These are phyloP conservation scores for Penicillium thymicola DNA, from an alignment of 2,329 filamentous ascomycete genomes.

Conservation along the genomic window DNA sequence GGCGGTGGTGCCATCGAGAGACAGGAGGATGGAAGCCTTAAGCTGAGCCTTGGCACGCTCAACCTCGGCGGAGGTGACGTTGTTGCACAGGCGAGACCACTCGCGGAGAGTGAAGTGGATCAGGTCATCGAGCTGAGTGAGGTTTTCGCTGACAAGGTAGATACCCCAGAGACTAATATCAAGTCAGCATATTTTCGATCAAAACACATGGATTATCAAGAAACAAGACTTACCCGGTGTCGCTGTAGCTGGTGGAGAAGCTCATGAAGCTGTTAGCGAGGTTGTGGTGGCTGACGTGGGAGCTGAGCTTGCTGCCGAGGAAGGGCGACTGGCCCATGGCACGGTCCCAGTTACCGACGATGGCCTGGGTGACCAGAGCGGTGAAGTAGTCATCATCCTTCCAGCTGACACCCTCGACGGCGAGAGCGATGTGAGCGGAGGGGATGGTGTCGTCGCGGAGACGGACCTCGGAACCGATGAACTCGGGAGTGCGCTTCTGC, in stretches of 20 bases:
- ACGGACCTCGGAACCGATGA: constrained; percentile 92
- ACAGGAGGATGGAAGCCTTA: constrained; percentile 96
- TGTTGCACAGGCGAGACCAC: constrained; percentile 91
- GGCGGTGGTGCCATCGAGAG: constrained; percentile 94
- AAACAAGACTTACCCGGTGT: constrained; percentile 74
- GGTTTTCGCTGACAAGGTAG: constrained; percentile 91
- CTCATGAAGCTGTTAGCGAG: constrained; percentile 99
- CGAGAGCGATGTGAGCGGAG: constrained; percentile 96
- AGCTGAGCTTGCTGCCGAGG: constrained; percentile 96
- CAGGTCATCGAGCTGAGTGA: constrained; percentile 85
- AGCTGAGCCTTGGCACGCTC: constrained; percentile 99
- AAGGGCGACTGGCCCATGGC: constrained; percentile 96
- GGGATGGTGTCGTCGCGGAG: constrained; percentile 94
- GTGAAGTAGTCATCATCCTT: constrained; percentile 99
- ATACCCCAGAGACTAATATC: constrained; percentile 89
- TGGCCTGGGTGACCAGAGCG: constrained; percentile 93
- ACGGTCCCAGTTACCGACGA: constrained; percentile 99
- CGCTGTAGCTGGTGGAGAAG: constrained; percentile 99
- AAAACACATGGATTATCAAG: background rate
- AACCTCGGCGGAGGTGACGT: constrained; percentile 83
- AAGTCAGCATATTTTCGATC: constrained; percentile 22
- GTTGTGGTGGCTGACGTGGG: constrained; percentile 88
- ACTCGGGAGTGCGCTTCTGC: constrained; percentile 84
- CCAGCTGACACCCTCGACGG: constrained; percentile 99
- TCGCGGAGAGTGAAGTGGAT: constrained; percentile 98